Base-by-base conservation (phyloP, 2,329 filamentous ascomycete genomes). In the Metarhizium album region DNA sequence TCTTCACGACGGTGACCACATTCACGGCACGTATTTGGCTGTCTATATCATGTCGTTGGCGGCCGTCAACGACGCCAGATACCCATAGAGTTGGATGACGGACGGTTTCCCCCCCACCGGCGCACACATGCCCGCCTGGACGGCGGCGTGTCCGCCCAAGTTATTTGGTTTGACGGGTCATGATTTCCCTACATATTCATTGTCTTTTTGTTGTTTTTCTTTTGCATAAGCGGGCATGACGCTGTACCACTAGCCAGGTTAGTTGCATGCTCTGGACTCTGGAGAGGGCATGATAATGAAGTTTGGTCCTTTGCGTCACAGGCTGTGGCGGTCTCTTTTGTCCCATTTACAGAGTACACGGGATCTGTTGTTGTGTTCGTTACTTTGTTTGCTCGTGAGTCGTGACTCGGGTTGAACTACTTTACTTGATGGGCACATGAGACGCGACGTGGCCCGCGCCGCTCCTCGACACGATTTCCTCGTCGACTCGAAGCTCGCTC, bases 81-180 rank as follows among this genome's bases (percentile, higher is more conserved):
- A 63, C 56, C 59, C 54, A 52, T 55, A 43, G 52, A 55, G 51
- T 61, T 63, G 60, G 59, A 59, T 58, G 55, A 50, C 35, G 45
- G 40, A 47, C 35, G 18, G 14, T 14, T 38, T 38, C 11, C 11
- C 29, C 35, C 35, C 16, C 16, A 16, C 4, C 35, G 16, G 35
- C 35, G 4, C 35, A 31, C n/a, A n/a, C n/a, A 38, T 14, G 35
- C 4, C 11, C 35, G 16, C 35, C 35, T 8, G 4, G n/a, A n/a
- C 1, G 6, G 18, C 7, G 14, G 37, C 47, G 7, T 47, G 3
- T 42, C 33, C 6, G 4, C 23, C n/a, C 33, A 18, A 31, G 13
- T 23, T 40, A 29, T 29, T 35, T 42, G 23, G 4, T 24, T 22
- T n/a, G 40, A 24, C 14, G 22, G 37, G 11, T 3, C 4, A 20